Conservation (phyloP, 257 asterid genomes). For the Przewalskia tangutica region DNA sequence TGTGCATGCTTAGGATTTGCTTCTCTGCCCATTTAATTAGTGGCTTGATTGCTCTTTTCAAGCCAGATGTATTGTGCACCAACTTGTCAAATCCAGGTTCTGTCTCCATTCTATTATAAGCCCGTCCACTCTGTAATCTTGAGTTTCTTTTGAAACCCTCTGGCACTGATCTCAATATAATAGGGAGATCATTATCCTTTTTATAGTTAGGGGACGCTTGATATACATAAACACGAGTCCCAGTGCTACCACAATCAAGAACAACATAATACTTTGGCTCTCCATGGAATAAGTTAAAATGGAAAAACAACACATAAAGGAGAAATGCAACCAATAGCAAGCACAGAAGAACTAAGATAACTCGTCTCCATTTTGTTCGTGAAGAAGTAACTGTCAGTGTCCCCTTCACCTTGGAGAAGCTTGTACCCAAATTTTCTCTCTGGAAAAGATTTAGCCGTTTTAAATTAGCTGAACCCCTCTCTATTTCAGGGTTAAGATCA, state of each 20-base stretch:
- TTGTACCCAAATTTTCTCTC: constrained; percentile 46
- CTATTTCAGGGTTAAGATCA: constrained; percentile 25
- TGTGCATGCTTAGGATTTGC: constrained; percentile 71
- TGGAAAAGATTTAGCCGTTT: constrained; percentile 28
- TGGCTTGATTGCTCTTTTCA: constrained; percentile 58
- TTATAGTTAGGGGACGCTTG: constrained; percentile 50
- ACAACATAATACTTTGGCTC: constrained; percentile 65
- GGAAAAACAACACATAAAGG: constrained; percentile 35
- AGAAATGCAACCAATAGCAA: constrained; percentile 47
- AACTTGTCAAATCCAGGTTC: constrained; percentile 98
- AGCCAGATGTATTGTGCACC: constrained; percentile 64
- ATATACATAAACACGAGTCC: constrained; percentile 91
- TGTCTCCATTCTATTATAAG: constrained; percentile 94
- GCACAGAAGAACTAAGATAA: constrained; percentile 44
- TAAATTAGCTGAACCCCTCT: constrained; percentile 24
- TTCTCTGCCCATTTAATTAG: constrained; percentile 87
- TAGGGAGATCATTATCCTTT: constrained; percentile 57
- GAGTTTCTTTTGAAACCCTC: constrained; percentile 54
- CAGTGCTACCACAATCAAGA: constrained; percentile 97
- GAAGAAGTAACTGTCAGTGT: constrained; percentile 26
- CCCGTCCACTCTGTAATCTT: constrained; percentile 62
- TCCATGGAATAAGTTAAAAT: constrained; percentile 54
- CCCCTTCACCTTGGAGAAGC: constrained; percentile 76
- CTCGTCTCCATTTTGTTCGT: constrained; percentile 49
- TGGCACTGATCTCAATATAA: constrained; percentile 63